Evolutionary conservation across 2,329 filamentous ascomycete species (phyloP).

Genomic region (Dactylellina parvicollis): DNA sequence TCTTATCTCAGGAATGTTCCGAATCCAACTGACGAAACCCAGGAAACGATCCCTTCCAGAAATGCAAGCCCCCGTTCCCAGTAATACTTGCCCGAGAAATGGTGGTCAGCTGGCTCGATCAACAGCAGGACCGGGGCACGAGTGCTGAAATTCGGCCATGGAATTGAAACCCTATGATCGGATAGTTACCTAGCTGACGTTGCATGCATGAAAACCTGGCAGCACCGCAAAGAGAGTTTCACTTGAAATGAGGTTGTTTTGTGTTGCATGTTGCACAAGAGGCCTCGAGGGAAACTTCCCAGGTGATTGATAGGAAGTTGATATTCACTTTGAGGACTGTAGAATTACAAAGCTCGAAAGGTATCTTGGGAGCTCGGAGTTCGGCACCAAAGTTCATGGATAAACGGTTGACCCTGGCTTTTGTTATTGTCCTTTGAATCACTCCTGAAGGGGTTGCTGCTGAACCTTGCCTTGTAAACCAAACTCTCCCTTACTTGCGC

Average conservation of each 20-base stretch:
- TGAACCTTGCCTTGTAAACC: too few species aligned
- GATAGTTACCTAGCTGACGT: conserved; percentile 41
- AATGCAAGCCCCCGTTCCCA: conserved; percentile 27
- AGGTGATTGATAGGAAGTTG: neutral
- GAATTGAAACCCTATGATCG: neutral
- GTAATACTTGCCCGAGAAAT: conserved; percentile 1
- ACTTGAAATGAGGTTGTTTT: conserved; percentile 11
- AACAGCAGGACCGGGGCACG: neutral
- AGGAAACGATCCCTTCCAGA: conserved; percentile 18
- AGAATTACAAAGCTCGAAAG: neutral
- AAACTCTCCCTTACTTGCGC: too few species aligned
- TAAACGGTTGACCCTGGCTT: too few species aligned
- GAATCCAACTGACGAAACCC: conserved; percentile 27
- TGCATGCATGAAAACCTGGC: conserved; percentile 22
- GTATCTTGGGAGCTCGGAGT: too few species aligned
- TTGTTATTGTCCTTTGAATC: too few species aligned
- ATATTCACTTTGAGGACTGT: too few species aligned
- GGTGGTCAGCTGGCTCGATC: conserved; percentile 9
- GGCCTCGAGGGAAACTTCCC: conserved; percentile 5
- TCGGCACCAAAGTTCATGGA: too few species aligned
- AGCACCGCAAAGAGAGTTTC: neutral
- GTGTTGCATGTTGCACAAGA: conserved; percentile 43
- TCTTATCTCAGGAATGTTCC: conserved; percentile 42
- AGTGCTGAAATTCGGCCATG: neutral
- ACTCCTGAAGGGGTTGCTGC: too few species aligned